Evolutionary conservation across 148 eudicot species (phyloP).

Genomic region (Polygonum maritimum): DNA sequence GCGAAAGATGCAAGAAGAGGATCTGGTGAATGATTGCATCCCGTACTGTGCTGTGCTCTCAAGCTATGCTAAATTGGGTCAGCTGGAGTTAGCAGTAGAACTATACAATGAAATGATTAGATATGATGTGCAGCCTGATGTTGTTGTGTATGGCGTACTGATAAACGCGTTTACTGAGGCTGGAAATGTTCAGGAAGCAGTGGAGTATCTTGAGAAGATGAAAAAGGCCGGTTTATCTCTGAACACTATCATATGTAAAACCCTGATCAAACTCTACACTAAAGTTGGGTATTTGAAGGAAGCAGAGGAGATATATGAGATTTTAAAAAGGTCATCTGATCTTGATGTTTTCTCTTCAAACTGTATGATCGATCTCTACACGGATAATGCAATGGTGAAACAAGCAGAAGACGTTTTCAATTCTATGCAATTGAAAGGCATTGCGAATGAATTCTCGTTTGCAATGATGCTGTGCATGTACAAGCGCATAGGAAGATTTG

Average conservation of each 20-base stretch:
- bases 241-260: slow-evolving; percentile 57
- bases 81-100: slow-evolving; percentile 47
- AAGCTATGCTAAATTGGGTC: slow-evolving; percentile 57
- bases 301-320: slow-evolving; percentile 53
- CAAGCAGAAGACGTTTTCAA: slow-evolving; percentile 66
- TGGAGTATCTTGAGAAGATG: slow-evolving; percentile 37
- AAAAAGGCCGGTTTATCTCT: slow-evolving; percentile 37
- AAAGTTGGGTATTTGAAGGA: slow-evolving; percentile 75
- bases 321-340: slow-evolving; percentile 39
- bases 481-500: slow-evolving; percentile 54
- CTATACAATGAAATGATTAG: slow-evolving; percentile 60
- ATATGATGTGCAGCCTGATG: slow-evolving; percentile 56
- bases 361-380: slow-evolving; percentile 81
- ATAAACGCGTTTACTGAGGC: slow-evolving; percentile 73
- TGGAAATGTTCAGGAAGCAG: slow-evolving; percentile 59
- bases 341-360: slow-evolving; percentile 56
- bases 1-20: slow-evolving; percentile 62
- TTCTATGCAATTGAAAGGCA: slow-evolving; percentile 33
- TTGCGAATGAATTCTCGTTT: slow-evolving; percentile 87
- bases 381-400: slow-evolving; percentile 53
- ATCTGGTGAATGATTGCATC: slow-evolving; percentile 53
- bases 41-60: slow-evolving; percentile 78
- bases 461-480: slow-evolving; percentile 94
- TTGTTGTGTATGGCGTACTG: slow-evolving; percentile 62
- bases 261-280: slow-evolving; percentile 72